Evolutionary conservation across 2,329 filamentous ascomycete genomes (phyloP).

Genomic region (Colletotrichum lupini): DNA sequence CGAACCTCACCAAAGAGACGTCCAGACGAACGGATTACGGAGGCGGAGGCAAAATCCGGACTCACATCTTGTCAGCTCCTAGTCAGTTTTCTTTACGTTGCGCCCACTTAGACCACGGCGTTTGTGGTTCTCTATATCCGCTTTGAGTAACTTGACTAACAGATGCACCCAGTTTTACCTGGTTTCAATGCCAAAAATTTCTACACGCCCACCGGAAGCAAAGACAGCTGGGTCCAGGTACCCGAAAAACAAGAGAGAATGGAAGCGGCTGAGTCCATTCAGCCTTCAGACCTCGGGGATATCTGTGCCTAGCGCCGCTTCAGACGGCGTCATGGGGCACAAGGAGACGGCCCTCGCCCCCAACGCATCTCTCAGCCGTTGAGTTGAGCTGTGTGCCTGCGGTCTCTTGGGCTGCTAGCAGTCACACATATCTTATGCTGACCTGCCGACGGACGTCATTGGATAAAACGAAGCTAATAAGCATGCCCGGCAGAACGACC

Average conservation of each 20-base stretch:
- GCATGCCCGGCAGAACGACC: background rate
- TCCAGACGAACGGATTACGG: background rate
- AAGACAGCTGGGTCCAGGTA: background rate
- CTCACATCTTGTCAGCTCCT: background rate
- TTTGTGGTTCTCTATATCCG: slow-evolving; percentile 5
- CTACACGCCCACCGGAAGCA: background rate
- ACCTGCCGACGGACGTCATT: slow-evolving; percentile 2
- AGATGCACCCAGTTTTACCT: background rate
- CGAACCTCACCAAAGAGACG: background rate
- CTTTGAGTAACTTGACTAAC: background rate
- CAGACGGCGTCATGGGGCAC: slow-evolving; percentile 5
- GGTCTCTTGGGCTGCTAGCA: background rate
- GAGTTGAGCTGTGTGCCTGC: background rate
- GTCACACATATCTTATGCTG: background rate
- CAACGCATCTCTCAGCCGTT: background rate
- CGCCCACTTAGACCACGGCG: background rate
- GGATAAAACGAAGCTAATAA: background rate
- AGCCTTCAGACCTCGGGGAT: background rate
- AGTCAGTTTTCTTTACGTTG: background rate
- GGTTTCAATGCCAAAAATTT: background rate
- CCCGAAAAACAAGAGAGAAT: background rate
- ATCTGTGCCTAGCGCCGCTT: slow-evolving; percentile 1
- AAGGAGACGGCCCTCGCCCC: background rate
- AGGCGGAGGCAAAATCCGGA: background rate
- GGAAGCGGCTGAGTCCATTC: background rate